Percentiles rank a stretch among this genome's conserved stretches.
These are phyloP conservation scores for Rhodosporidiobolus odoratus DNA, from an alignment of 768 basidiomycete species.

Conservation along the genomic window DNA sequence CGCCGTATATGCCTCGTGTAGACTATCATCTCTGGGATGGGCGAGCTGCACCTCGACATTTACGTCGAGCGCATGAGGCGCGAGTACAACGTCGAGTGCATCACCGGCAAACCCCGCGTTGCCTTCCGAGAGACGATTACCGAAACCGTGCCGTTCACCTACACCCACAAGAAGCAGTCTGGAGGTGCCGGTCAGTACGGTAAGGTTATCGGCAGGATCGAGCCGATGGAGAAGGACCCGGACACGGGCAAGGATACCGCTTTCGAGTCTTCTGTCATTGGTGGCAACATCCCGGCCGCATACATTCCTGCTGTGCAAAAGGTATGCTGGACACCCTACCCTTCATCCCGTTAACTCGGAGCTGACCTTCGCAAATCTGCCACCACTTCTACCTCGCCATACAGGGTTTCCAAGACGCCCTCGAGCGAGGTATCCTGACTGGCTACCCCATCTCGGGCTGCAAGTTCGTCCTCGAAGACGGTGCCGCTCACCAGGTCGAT, in stretches of 20 bases:
- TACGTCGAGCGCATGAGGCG: constrained; percentile 99
- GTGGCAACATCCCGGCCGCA: constrained; percentile 81
- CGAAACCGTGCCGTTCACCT: constrained; percentile 70
- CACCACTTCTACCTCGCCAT: neutral
- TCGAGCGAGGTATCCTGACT: constrained; percentile 81
- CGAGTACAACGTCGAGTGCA: constrained; percentile 89
- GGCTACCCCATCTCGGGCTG: constrained; percentile 83
- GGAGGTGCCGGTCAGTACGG: constrained; percentile 97
- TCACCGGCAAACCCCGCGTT: constrained; percentile 91
- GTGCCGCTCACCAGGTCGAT: constrained; percentile 86
- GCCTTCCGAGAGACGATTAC: constrained; percentile 95
- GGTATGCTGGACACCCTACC: constrained; percentile 49
- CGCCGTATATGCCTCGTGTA: constrained; percentile 45
- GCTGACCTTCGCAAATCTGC: neutral
- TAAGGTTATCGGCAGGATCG: constrained; percentile 81
- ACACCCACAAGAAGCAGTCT: constrained; percentile 96
- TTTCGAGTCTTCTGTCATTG: constrained; percentile 84
- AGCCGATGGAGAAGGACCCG: constrained; percentile 72
- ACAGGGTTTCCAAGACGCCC: constrained; percentile 89
- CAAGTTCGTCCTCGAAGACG: constrained; percentile 82
- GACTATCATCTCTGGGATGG: constrained; percentile 99
- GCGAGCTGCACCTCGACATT: constrained; percentile 95
- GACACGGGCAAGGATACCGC: constrained; percentile 69
- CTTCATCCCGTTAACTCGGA: neutral
- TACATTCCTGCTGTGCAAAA: constrained; percentile 94